Percentiles rank a stretch among this genome's conserved stretches.
Evolutionary conservation across 2,329 filamentous ascomycete genomes (phyloP).

Genomic region (Colletotrichum phormii): DNA sequence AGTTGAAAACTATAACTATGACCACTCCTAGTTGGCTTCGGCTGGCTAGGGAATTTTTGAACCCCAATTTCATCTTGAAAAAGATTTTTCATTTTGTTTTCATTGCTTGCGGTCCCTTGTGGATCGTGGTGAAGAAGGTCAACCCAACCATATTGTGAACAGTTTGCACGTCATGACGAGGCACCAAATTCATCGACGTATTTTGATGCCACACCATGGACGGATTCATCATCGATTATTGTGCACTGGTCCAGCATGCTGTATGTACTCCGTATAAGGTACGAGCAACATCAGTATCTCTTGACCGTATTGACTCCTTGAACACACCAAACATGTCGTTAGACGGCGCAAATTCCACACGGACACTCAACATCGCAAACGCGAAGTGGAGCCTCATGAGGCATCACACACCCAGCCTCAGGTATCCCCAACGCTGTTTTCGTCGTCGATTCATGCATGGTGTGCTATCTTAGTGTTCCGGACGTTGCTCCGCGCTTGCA

Average conservation of each 20-base stretch:
- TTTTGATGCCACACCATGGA: no score
- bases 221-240: no score
- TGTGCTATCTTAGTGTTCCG: neutral
- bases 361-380: neutral
- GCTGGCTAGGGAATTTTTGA: conserved; percentile 86
- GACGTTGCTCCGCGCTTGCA: conserved; percentile 1
- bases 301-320: neutral
- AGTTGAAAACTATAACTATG: conserved; percentile 87
- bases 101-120: conserved; percentile 58
- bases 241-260: no score
- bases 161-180: conserved; percentile 68
- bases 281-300: no score
- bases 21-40: conserved; percentile 78
- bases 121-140: conserved; percentile 65
- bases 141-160: conserved; percentile 66
- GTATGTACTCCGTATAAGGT: no score
- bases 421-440: neutral
- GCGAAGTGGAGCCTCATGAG: neutral
- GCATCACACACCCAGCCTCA: neutral
- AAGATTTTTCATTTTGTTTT: conserved; percentile 55
- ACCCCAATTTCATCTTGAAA: conserved; percentile 51
- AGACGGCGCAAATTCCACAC: no score
- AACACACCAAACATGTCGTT: neutral
- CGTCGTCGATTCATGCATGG: neutral
- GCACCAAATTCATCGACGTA: no score